A percentile compares a stretch with the other conserved stretches of the same genome.
These are phyloP conservation scores for Acacia concinna DNA, from an alignment of 331 rosid genomes.

Conservation along the genomic window DNA sequence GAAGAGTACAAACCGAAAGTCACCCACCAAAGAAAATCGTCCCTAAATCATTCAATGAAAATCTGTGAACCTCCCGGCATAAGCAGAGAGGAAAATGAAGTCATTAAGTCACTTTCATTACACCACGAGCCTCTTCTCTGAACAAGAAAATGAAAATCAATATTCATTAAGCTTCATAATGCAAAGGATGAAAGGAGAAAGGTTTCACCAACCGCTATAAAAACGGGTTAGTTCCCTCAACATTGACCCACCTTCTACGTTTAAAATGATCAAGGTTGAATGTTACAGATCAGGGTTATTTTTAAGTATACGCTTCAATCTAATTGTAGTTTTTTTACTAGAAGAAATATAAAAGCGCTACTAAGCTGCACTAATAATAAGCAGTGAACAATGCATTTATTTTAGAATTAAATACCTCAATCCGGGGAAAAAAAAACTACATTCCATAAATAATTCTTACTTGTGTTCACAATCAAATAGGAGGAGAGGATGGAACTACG, in stretches of 20 bases:
- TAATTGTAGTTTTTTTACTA: not conserved
- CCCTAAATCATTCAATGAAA: conserved; percentile 9
- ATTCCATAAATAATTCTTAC: not conserved
- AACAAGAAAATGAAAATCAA: not conserved
- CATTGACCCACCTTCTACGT: not conserved
- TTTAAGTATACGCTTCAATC: not conserved
- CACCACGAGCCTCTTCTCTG: not conserved
- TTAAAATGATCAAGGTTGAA: not conserved
- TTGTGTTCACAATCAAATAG: not conserved
- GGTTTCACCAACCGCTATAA: not conserved
- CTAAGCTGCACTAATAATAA: not conserved
- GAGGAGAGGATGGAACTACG: not conserved
- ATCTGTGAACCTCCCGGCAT: conserved; percentile 21
- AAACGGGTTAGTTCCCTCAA: not conserved
- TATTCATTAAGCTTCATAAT: conserved; percentile 14
- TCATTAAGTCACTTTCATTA: not conserved
- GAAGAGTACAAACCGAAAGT: not conserved
- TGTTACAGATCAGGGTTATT: not conserved
- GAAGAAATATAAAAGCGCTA: not conserved
- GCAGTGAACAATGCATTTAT: not conserved
- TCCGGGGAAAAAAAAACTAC: not conserved
- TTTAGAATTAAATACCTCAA: not conserved
- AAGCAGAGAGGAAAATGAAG: not conserved
- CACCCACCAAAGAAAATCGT: conserved; percentile 1
- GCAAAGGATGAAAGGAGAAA: not conserved